A percentile compares a stretch with the other conserved stretches of the same genome.
Conservation (phyloP, 768 basidiomycete genomes). For the Pleurotus djamor region DNA sequence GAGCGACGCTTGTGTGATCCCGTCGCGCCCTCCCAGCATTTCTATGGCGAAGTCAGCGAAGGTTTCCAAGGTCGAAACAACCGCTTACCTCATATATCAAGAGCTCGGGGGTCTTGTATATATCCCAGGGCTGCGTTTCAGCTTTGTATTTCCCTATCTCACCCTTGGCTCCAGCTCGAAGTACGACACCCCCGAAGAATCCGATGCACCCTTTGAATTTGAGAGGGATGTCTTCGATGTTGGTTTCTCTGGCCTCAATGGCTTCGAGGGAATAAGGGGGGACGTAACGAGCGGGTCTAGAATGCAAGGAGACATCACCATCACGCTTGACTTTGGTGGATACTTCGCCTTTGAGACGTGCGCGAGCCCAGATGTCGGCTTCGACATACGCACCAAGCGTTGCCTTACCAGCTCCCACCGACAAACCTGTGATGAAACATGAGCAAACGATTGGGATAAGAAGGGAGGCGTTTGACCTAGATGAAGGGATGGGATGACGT, state of each 20-base stretch:
- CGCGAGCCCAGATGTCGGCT: slow-evolving; percentile 1
- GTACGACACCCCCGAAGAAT: neutral
- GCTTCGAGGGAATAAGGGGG: neutral
- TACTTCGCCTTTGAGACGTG: neutral
- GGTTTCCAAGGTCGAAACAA: neutral
- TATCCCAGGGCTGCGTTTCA: neutral
- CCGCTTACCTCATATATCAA: neutral
- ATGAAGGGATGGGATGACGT: neutral
- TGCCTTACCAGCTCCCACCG: neutral
- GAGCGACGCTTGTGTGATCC: neutral
- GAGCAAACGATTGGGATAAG: neutral
- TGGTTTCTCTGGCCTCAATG: neutral
- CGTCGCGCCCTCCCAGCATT: neutral
- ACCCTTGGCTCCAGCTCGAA: neutral
- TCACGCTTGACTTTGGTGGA: neutral
- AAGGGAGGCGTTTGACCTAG: neutral
- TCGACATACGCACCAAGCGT: neutral
- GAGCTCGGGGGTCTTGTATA: neutral
- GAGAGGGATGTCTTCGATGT: neutral
- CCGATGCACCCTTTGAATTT: neutral
- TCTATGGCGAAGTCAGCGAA: neutral
- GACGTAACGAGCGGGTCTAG: neutral
- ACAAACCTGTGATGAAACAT: neutral
- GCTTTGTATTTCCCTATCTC: neutral
- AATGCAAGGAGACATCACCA: neutral